Evolutionary conservation across 2,329 filamentous ascomycete species (phyloP), one percentile per base, ranked within the genome.

Genomic region (Cladophialophora yegresii): DNA sequence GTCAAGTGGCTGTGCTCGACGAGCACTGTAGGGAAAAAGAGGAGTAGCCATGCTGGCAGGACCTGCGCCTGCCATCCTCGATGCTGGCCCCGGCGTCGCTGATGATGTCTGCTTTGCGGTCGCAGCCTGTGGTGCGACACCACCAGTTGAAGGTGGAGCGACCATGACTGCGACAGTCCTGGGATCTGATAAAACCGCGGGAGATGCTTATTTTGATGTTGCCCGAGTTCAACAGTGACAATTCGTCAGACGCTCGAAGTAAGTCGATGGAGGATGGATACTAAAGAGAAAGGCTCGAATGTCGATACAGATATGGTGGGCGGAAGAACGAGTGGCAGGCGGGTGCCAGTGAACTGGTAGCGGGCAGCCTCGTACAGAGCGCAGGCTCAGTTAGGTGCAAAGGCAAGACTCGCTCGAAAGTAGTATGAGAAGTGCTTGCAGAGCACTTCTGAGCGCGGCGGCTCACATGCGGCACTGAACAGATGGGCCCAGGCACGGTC

Each of bases 1-100:
- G 73, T 98, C 93, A 66, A 99, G 82, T 54, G 92, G 86, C 64
- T 83, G 81, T 47, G 87, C 85, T 72, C 85, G 82, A 70, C 87
- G 83, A 73, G 85, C 85, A 78, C 86, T 89, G 73, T 89, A 79
- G 57, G 87, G 87, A 36, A 85, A 83, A 74, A 79, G 80, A 64
- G 54, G 73, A 70, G 77, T 77, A 47, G 78, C 75, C 73, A 81
- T 78, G 66, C 76, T 77, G 58, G 78, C 76, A 67, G 78, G 75
- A 67, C 78, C 76, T 43, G 76, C 76, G 69, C 76, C 79, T 65
- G 78, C 77, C 49, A 75, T 75, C 58, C 78, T 77, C 70, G 75
- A 73, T 58, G 32, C 57, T 22, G 51, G 51, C 8, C 23, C 51
- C 16, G 51, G 51, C 12, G 28, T 32, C 28, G 76, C 63, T 63